These are phyloP conservation scores for Deinandra increscens DNA, from an alignment of 129 eudicot genomes.

Conservation along the genomic window DNA sequence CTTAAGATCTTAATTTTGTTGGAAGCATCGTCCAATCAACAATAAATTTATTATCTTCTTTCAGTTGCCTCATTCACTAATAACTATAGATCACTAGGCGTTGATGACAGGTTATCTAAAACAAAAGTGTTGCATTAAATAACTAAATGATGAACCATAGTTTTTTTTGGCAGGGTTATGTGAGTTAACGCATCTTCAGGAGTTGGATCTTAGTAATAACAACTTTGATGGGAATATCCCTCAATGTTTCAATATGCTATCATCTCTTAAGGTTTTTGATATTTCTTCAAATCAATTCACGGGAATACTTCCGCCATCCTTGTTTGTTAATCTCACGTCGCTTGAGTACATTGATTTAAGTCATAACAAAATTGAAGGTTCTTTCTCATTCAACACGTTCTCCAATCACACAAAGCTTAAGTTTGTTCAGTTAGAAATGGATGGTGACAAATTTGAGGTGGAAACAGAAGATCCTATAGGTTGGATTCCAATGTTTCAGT, in stretches of 20 bases:
- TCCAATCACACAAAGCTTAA: conserved; percentile 32
- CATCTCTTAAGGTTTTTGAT: conserved; percentile 27
- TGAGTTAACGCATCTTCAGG: conserved; percentile 22
- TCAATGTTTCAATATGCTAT: conserved; percentile 25
- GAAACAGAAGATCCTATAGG: conserved; percentile 6
- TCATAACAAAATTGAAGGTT: conserved; percentile 21
- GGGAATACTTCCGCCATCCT: not conserved
- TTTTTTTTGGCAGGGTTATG: conserved; percentile 23
- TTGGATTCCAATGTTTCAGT: conserved; percentile 30
- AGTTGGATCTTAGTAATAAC: conserved; percentile 23
- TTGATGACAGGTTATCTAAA: conserved; percentile 3
- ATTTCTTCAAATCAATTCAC: conserved; percentile 20
- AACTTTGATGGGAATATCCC: conserved; percentile 7
- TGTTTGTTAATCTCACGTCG: conserved; percentile 3
- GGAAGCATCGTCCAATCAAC: conserved; percentile 27
- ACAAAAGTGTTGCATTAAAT: not conserved
- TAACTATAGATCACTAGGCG: conserved; percentile 7
- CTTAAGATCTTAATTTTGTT: too few relatives aligned
- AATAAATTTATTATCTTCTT: conserved; percentile 17
- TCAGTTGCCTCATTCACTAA: not conserved
- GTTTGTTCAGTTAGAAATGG: not conserved
- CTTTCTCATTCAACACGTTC: too few relatives aligned
- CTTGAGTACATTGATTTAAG: conserved; percentile 28
- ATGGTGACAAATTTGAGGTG: not conserved
- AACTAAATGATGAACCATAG: not conserved